phyloP scores from a whole-genome alignment of 2,329 filamentous ascomycete genomes.

The Diaporthe sp. region DNA sequence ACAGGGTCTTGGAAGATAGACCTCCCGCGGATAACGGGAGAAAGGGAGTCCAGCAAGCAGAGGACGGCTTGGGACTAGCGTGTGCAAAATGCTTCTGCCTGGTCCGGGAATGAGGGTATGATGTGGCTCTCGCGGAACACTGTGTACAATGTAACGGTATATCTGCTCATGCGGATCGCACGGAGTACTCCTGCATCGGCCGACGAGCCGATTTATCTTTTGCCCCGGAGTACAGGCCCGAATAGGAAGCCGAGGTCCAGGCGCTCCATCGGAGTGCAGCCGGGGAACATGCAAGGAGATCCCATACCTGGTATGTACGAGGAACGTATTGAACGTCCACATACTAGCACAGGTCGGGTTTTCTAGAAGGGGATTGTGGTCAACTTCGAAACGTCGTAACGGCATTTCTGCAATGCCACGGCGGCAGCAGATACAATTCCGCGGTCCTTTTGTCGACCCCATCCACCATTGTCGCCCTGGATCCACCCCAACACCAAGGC shows the following conservation, averaged over 20 bases:
- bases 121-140: neutral
- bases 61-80: conserved; percentile 22
- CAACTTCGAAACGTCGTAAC: conserved; percentile 14
- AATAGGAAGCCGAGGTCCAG: conserved; percentile 36
- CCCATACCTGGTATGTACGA: conserved; percentile 31
- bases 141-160: conserved; percentile 22
- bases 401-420: conserved; percentile 28
- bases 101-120: conserved; percentile 26
- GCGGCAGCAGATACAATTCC: neutral
- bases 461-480: neutral
- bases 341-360: conserved; percentile 4
- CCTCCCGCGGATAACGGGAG: conserved; percentile 9
- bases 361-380: conserved; percentile 35
- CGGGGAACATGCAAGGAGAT: conserved; percentile 39
- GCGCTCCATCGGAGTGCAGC: conserved; percentile 35
- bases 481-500: neutral
- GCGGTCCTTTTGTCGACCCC: conserved; percentile 34
- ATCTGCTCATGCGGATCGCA: conserved; percentile 31
- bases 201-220: conserved; percentile 32
- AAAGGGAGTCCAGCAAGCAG: conserved; percentile 13
- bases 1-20: conserved; percentile 4
- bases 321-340: neutral
- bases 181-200: conserved; percentile 33
- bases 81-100: conserved; percentile 29
- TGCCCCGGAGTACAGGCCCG: conserved; percentile 36